phyloP scores from a whole-genome alignment of 768 basidiomycete genomes.

The Omphalotus guepiniiformis region DNA sequence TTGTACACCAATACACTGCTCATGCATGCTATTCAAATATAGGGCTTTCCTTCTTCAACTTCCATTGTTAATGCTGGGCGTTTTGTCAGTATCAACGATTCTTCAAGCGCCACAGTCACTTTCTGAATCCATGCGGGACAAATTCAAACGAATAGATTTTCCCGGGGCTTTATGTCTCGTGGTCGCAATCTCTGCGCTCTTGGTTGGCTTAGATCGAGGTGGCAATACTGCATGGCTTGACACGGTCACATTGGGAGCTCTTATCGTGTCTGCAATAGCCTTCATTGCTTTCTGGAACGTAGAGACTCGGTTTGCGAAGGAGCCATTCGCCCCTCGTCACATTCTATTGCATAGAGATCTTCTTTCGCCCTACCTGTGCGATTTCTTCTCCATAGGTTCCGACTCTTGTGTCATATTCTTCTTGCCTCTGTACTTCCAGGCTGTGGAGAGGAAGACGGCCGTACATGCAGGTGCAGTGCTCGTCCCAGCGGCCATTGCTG shows the following conservation, averaged over 20 bases:
- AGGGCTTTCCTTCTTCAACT: constrained; percentile 34
- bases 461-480: constrained; percentile 24
- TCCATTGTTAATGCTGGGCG: constrained; percentile 29
- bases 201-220: constrained; percentile 30
- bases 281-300: constrained; percentile 20
- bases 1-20: background rate
- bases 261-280: background rate
- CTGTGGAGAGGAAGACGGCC: constrained; percentile 23
- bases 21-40: background rate
- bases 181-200: constrained; percentile 25
- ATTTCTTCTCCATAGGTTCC: constrained; percentile 26
- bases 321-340: constrained; percentile 29
- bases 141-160: constrained; percentile 35
- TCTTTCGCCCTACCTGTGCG: constrained; percentile 25
- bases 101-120: constrained; percentile 25
- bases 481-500: constrained; percentile 25
- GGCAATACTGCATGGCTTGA: constrained; percentile 14
- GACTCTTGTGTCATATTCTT: constrained; percentile 21
- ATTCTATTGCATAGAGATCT: constrained; percentile 25
- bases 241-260: constrained; percentile 5
- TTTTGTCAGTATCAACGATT: constrained; percentile 26
- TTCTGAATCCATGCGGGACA: constrained; percentile 17
- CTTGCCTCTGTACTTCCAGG: constrained; percentile 30
- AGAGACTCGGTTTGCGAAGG: constrained; percentile 24
- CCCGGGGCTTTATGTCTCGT: constrained; percentile 31